phyloP scores from a whole-genome alignment of 1,284 basidiomycete species.

The Fomitopsis betulina region DNA sequence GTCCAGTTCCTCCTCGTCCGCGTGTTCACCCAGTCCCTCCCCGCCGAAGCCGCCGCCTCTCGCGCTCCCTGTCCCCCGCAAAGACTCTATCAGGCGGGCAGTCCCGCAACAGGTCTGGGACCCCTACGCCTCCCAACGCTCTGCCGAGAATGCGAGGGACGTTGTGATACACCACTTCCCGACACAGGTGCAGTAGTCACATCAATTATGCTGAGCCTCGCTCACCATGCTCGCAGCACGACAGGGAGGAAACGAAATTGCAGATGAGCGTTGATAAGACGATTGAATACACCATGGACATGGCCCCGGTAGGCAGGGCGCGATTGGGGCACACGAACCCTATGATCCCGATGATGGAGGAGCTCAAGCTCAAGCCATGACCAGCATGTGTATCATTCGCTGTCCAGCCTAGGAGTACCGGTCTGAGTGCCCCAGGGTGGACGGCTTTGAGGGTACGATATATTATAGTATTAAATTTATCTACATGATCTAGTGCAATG shows the following conservation, averaged over 20 bases:
- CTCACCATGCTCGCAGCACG: constrained; percentile 1
- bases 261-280: constrained; percentile 26
- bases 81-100: not conserved
- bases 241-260: constrained; percentile 14
- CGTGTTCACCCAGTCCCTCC: not conserved
- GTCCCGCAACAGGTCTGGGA: not conserved
- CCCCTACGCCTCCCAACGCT: not conserved
- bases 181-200: not conserved
- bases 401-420: too few species aligned
- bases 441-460: too few species aligned
- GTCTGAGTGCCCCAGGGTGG: too few species aligned
- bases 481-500: too few species aligned
- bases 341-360: not conserved
- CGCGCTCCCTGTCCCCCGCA: not conserved
- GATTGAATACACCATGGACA: constrained; percentile 20
- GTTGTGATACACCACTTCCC: not conserved
- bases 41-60: not conserved
- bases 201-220: too few species aligned
- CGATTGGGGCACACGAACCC: too few species aligned
- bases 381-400: too few species aligned
- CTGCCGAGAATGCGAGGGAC: not conserved
- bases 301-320: constrained; percentile 1
- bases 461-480: too few species aligned
- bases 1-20: not conserved
- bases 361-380: not conserved